phyloP scores from a whole-genome alignment of 257 asterid genomes.

The Gardenia jasminoides region DNA sequence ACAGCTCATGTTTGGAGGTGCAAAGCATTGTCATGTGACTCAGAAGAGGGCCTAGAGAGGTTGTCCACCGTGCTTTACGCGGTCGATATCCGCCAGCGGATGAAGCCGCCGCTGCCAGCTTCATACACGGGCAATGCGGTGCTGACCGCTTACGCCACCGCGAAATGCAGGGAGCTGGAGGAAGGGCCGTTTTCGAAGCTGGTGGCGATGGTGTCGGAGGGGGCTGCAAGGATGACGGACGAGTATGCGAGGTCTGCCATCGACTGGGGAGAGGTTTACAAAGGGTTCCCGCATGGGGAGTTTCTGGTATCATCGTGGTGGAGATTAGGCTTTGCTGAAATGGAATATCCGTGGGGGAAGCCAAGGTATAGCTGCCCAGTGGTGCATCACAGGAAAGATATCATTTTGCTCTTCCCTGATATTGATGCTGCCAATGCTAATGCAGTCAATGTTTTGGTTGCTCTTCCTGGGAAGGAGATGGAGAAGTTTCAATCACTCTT shows the following conservation, averaged over 20 bases:
- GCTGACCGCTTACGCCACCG: slow-evolving; percentile 58
- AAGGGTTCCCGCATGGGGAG: slow-evolving; percentile 90
- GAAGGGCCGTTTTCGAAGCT: slow-evolving; percentile 44
- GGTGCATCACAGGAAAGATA: slow-evolving; percentile 72
- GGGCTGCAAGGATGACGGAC: slow-evolving; percentile 56
- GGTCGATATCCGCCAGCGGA: slow-evolving; percentile 60
- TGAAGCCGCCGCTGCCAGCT: slow-evolving; percentile 60
- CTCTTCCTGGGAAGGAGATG: slow-evolving; percentile 73
- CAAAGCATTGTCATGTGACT: slow-evolving; percentile 58
- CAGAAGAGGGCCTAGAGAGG: slow-evolving; percentile 20
- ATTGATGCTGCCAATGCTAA: slow-evolving; percentile 33
- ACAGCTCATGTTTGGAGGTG: slow-evolving; percentile 80
- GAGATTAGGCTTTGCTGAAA: slow-evolving; percentile 76
- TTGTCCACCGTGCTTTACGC: slow-evolving; percentile 63
- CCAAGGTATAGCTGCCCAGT: slow-evolving; percentile 80
- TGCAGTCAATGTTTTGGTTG: slow-evolving; percentile 78
- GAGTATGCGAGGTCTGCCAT: slow-evolving; percentile 74
- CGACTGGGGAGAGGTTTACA: slow-evolving; percentile 83
- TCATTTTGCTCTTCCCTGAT: slow-evolving; percentile 66
- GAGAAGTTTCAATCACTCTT: slow-evolving; percentile 50
- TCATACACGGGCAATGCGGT: slow-evolving; percentile 81
- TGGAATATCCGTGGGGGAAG: slow-evolving; percentile 83
- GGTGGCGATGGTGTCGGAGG: slow-evolving; percentile 57
- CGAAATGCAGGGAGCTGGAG: slow-evolving; percentile 51
- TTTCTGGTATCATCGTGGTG: slow-evolving; percentile 89